Conservation (phyloP, 768 basidiomycete species). For the Lactarius indigo region DNA sequence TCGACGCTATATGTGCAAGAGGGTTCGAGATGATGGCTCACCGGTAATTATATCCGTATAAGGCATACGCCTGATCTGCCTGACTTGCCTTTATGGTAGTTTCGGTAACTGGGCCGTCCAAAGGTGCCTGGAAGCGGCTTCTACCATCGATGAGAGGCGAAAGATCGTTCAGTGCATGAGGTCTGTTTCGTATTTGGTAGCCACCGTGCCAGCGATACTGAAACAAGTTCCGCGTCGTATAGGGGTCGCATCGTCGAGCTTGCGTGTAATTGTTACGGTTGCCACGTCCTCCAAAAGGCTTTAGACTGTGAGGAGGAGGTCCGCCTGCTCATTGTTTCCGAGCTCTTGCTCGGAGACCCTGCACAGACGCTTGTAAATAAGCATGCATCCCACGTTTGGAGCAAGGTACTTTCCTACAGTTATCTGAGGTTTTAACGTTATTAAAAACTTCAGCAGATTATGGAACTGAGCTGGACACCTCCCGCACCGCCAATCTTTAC, state of each 20-base stretch:
- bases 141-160: slow-evolving; percentile 66
- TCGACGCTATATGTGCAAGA: slow-evolving; percentile 79
- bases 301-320: slow-evolving; percentile 90
- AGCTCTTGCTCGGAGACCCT: slow-evolving; percentile 79
- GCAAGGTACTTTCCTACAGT: slow-evolving; percentile 51
- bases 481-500: slow-evolving; percentile 87
- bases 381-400: slow-evolving; percentile 91
- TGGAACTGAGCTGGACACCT: slow-evolving; percentile 85
- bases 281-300: slow-evolving; percentile 86
- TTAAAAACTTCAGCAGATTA: slow-evolving; percentile 49
- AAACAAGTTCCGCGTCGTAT: neutral
- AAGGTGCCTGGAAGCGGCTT: slow-evolving; percentile 77
- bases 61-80: neutral
- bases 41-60: slow-evolving; percentile 42
- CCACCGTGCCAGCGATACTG: neutral
- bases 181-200: slow-evolving; percentile 36
- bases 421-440: slow-evolving; percentile 5
- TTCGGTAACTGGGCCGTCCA: slow-evolving; percentile 94
- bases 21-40: slow-evolving; percentile 95
- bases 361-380: slow-evolving; percentile 86
- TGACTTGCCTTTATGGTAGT: slow-evolving; percentile 36
- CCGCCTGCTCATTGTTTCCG: slow-evolving; percentile 76
- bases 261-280: slow-evolving; percentile 86
- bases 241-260: slow-evolving; percentile 84
- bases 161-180: slow-evolving; percentile 88